Evolutionary conservation across 441 rosid species (phyloP), one percentile per base, ranked within the genome.

Genomic region (Omphalea diandra): DNA sequence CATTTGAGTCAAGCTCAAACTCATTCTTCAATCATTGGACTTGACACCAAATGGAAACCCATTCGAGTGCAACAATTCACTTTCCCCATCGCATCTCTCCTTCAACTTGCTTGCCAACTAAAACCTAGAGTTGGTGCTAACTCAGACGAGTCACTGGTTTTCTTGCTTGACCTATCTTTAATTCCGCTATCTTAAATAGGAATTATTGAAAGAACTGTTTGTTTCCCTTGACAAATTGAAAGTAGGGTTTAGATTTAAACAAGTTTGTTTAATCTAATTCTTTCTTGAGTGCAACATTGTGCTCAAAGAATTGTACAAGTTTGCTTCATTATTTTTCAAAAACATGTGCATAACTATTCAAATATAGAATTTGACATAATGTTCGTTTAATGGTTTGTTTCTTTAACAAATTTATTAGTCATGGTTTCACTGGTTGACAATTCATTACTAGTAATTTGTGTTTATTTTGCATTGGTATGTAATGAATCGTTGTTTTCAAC

Each of bases 21-120:
- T 82, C 85, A 80, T 65, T 84, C 88, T 52, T 77, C 90, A 4
- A 24, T 88, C 83, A 75, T 93, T 43, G 93, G 79, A 0, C 88
- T 91, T 65, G 97, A 91, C 72, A 97, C 96, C 18, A 96, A 94
- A 47, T 91, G 98, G 97, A 91, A 87, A 66, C 97, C 95, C 33
- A 41, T 58, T 46, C 83, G 80, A 27, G 50, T 67, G 20, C 81
- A 32, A 17, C 75, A 64, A 7, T 74, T 86, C 52, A 63, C 81
- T 49, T 88, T 87, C 69, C 97, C 98, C 2, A 79, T 75, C 1
- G 94, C 91, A 31, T 68, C 93, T 9, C 96, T 91, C 57, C 94
- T 91, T 65, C 94, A 91, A 79, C 81, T 91, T 78, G 93, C 93
- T 0, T 93, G 97, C 47, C 87, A 81, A 65, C 81, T 73, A 76